Evolutionary conservation across 306 rosid genomes (phyloP).

Genomic region (Casuarina equisetifolia): DNA sequence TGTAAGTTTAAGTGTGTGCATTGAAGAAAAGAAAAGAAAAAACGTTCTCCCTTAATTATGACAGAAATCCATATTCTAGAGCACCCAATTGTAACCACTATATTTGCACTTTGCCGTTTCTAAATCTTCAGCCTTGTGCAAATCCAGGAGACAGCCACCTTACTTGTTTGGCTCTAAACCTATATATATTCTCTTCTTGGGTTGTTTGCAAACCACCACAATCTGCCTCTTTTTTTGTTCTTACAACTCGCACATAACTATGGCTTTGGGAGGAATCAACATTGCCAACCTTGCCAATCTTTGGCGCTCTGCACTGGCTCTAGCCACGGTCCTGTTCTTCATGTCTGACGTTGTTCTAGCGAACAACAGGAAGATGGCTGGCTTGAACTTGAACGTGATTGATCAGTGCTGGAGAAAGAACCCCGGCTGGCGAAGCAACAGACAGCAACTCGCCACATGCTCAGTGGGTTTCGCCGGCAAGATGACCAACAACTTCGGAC

Average conservation of each 20-base stretch:
- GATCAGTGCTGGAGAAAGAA: slow-evolving; percentile 8
- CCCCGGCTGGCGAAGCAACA: not conserved
- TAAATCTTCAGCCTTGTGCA: too few species aligned
- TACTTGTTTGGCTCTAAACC: not conserved
- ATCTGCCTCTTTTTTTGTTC: not conserved
- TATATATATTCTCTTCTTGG: not conserved
- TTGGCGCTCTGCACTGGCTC: not conserved
- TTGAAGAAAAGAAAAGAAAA: too few species aligned
- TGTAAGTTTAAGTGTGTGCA: too few species aligned
- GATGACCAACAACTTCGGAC: slow-evolving; percentile 1
- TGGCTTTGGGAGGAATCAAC: not conserved
- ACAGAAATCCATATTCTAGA: too few species aligned
- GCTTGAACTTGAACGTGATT: not conserved
- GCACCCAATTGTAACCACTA: too few species aligned
- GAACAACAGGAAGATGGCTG: not conserved
- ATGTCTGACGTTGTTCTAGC: not conserved
- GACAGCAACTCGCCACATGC: slow-evolving; percentile 6
- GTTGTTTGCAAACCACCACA: not conserved
- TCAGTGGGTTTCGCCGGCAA: slow-evolving; percentile 12
- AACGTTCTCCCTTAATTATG: too few species aligned
- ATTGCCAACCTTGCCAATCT: not conserved
- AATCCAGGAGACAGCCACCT: too few species aligned
- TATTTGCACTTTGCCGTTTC: too few species aligned
- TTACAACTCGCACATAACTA: not conserved
- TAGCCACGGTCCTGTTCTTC: not conserved